Evolutionary conservation across 345 rosid genomes (phyloP).

Genomic region (Lepidium sativum): DNA sequence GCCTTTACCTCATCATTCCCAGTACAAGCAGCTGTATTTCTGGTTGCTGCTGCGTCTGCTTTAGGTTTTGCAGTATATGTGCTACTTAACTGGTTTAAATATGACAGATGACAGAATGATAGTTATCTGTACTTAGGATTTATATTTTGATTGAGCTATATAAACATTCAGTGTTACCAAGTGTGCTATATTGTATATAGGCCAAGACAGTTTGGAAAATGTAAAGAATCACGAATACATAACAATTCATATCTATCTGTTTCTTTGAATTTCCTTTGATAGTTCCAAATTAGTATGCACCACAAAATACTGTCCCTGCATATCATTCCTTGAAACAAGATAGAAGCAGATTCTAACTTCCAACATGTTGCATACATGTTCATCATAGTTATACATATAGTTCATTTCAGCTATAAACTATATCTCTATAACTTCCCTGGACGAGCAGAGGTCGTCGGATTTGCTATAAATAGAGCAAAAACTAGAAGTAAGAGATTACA

Average conservation of each 20-base stretch:
- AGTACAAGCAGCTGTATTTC: constrained; percentile 36
- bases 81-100: constrained; percentile 48
- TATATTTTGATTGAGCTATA: background rate
- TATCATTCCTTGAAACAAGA: no score
- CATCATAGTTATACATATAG: constrained; percentile 23
- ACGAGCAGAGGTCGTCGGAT: constrained; percentile 22
- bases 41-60: constrained; percentile 42
- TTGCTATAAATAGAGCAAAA: background rate
- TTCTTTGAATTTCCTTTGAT: constrained; percentile 53
- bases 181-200: background rate
- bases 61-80: constrained; percentile 40
- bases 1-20: constrained; percentile 42
- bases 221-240: constrained; percentile 5
- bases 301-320: no score
- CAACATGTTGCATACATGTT: constrained; percentile 71
- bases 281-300: no score
- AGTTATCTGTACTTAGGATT: background rate
- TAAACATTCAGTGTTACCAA: background rate
- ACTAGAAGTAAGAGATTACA: background rate
- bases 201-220: constrained; percentile 18
- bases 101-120: constrained; percentile 31
- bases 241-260: constrained; percentile 36
- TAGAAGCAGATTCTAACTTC: no score
- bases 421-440: constrained; percentile 26
- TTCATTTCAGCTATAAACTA: background rate